Percentiles rank a stretch among this genome's conserved stretches.
Conservation (phyloP, 352 stramenopile species). For the Globisporangium nagaii region DNA sequence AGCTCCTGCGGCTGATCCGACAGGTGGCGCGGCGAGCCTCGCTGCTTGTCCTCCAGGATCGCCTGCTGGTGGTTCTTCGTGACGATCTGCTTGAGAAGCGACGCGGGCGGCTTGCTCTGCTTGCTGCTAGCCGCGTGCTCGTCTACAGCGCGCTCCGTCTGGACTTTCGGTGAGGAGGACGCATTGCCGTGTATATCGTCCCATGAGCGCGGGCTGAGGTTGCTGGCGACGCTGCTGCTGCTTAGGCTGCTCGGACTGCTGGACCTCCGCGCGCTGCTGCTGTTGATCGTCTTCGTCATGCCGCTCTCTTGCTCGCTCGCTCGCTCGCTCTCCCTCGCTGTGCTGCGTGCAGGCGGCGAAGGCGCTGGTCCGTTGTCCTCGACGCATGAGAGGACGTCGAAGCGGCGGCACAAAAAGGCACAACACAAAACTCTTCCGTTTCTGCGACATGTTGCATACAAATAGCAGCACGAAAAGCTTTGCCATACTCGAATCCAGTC, state of each 20-base stretch:
- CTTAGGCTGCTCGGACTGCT: constrained; percentile 1
- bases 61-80: constrained; percentile 16
- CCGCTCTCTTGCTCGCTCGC: too few species aligned
- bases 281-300: constrained; percentile 7
- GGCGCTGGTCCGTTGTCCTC: too few species aligned
- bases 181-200: neutral
- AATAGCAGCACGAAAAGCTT: too few species aligned
- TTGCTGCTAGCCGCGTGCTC: neutral
- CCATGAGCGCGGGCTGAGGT: neutral
- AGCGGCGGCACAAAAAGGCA: too few species aligned
- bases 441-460: too few species aligned
- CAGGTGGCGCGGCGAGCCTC: neutral
- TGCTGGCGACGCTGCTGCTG: constrained; percentile 1
- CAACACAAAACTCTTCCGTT: too few species aligned
- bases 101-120: constrained; percentile 11
- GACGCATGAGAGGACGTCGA: too few species aligned
- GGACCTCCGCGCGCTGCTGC: neutral
- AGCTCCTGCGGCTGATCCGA: constrained; percentile 20
- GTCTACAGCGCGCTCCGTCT: neutral
- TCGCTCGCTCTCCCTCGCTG: neutral
- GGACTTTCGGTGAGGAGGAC: neutral
- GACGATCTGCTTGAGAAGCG: constrained; percentile 34
- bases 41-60: constrained; percentile 1
- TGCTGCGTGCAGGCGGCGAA: neutral
- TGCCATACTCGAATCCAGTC: too few species aligned